Evolutionary conservation across 768 basidiomycete genomes (phyloP), one percentile per base, ranked within the genome.

Genomic region (Nevesoporus exiguus): DNA sequence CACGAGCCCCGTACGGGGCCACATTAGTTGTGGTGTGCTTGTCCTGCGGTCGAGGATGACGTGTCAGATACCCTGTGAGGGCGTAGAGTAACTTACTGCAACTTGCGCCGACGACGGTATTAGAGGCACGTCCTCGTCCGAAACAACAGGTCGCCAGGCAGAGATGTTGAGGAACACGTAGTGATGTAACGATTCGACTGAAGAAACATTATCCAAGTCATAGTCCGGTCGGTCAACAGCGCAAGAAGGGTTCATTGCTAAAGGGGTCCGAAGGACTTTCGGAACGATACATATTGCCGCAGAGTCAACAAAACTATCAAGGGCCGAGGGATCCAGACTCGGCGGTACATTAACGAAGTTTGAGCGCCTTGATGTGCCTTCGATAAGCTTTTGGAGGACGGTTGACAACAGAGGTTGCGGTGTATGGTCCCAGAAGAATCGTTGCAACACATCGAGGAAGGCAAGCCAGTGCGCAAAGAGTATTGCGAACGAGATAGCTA

Each of bases 391-490:
- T 17, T 41, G 47, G 51, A 43, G 41, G 25, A 51, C 7, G 25
- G 55, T 39, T 11, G 61, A 63, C 27, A 65, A 30, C 10, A 52
- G 31, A 10, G 49, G 49, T 44, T 22, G 59, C 2, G 59, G 59
- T 9, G 52, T 21, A 37, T 49, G 31, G 42, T 44, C 39, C 52
- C 31, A 47, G 22, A 64, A 37, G 30, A 59, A 34, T 5, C 22
- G 51, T 44, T 53, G 63, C 7, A 64, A 6, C 37, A n/a, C 33
- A 37, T 42, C 40, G n/a, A 64, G 39, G 25, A 65, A 44, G 27
- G 57, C 15, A 30, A 61, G 24, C 47, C 56, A 64, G 34, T 63
- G 56, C 9, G 27, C 56, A 24, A 61, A 21, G 15, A 63, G 56
- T 27, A 49, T 4, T 34, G 27, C 42, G 40, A 51, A n/a, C 7